phyloP scores from a whole-genome alignment of 1,284 basidiomycete genomes.

The Polyporus tsugae region DNA sequence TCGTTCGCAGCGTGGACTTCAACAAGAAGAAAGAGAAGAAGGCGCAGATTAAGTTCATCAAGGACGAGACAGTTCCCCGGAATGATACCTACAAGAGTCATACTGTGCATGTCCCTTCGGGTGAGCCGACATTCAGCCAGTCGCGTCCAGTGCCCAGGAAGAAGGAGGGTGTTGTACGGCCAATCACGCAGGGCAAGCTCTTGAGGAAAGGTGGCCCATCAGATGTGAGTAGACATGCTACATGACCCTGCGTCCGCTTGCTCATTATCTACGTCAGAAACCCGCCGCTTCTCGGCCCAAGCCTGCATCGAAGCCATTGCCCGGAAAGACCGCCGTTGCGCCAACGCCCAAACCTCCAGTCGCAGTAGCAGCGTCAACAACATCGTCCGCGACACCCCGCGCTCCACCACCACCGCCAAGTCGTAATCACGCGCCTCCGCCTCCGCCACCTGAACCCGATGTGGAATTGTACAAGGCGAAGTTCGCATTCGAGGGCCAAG shows the following conservation, averaged over 20 bases:
- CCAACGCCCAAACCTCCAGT: conserved; percentile 42
- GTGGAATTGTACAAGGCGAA: conserved; percentile 86
- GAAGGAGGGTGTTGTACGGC: conserved; percentile 85
- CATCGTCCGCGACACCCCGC: conserved; percentile 41
- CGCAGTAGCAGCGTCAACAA: conserved; percentile 28
- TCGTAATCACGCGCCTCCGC: conserved; percentile 52
- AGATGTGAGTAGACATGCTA: conserved; percentile 49
- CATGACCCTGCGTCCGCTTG: neutral
- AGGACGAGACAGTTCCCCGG: conserved; percentile 86
- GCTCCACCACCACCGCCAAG: conserved; percentile 64
- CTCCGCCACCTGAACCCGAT: conserved; percentile 67
- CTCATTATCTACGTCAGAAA: conserved; percentile 24
- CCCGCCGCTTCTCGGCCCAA: conserved; percentile 59
- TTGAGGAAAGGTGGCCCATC: conserved; percentile 81
- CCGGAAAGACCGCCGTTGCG: conserved; percentile 53
- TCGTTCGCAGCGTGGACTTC: conserved; percentile 75
- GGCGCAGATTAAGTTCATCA: conserved; percentile 87
- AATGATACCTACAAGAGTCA: conserved; percentile 96
- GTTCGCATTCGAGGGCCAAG: conserved; percentile 89
- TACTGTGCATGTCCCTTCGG: conserved; percentile 87
- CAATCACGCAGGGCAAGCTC: conserved; percentile 88
- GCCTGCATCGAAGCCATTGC: conserved; percentile 64
- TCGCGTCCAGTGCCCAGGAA: conserved; percentile 88
- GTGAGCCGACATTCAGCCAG: conserved; percentile 84
- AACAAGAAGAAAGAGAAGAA: conserved; percentile 98